Percentiles rank a stretch among this genome's conserved stretches.
These are phyloP conservation scores for Lactarius sp. DNA, from an alignment of 768 basidiomycete species.

Conservation along the genomic window DNA sequence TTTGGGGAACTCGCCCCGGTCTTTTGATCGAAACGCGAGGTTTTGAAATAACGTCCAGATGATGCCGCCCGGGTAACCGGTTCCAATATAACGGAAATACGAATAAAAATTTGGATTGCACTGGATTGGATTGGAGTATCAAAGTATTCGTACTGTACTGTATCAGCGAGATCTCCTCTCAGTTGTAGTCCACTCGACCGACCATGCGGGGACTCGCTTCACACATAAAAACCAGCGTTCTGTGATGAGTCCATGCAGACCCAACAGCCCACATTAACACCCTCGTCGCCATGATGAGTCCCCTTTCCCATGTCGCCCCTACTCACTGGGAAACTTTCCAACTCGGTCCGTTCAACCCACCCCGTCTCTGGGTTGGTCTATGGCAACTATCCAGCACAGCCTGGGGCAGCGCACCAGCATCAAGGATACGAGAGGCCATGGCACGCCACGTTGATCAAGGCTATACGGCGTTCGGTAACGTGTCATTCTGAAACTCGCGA, in stretches of 20 bases:
- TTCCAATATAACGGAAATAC: background rate
- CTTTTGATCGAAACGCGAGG: slow-evolving; percentile 17
- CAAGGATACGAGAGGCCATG: slow-evolving; percentile 67
- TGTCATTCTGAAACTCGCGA: slow-evolving; percentile 6
- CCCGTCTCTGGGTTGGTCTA: slow-evolving; percentile 71
- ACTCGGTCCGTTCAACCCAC: slow-evolving; percentile 52
- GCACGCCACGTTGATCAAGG: slow-evolving; percentile 53
- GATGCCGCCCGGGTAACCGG: slow-evolving; percentile 3
- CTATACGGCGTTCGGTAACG: slow-evolving; percentile 58
- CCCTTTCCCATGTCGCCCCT: background rate
- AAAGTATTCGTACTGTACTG: background rate
- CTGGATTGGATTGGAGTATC: background rate
- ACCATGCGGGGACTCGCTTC: background rate
- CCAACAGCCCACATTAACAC: background rate
- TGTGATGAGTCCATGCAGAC: background rate
- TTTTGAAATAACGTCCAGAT: slow-evolving; percentile 3
- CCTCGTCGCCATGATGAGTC: background rate
- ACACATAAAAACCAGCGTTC: background rate
- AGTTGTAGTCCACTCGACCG: background rate
- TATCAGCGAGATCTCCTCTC: background rate
- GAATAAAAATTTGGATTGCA: background rate
- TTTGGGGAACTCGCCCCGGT: slow-evolving; percentile 16
- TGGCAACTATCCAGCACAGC: slow-evolving; percentile 87
- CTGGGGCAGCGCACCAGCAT: slow-evolving; percentile 70
- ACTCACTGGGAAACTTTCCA: slow-evolving; percentile 39